A percentile compares a stretch with the other conserved stretches of the same genome.
phyloP scores from a whole-genome alignment of 2,329 filamentous ascomycete genomes.

The Metarhizium anisopliae region DNA sequence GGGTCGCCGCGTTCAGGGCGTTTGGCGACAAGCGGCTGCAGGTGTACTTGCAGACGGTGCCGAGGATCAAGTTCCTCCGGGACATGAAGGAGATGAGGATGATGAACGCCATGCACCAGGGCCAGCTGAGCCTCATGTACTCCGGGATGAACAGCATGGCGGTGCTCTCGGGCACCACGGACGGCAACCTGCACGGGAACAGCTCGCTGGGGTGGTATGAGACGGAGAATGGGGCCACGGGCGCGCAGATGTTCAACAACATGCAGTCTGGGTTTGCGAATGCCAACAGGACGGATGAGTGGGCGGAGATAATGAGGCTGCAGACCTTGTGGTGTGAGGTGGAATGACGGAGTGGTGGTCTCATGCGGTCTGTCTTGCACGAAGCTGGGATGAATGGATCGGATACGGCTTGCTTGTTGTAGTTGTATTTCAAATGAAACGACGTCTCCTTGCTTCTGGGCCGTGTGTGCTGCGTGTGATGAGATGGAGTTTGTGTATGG shows the following conservation, averaged over 20 bases:
- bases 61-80: constrained; percentile 19
- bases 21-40: constrained; percentile 18
- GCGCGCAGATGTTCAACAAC: constrained; percentile 22
- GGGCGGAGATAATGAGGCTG: constrained; percentile 18
- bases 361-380: not conserved
- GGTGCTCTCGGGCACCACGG: constrained; percentile 16
- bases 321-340: constrained; percentile 21
- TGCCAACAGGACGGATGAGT: constrained; percentile 17
- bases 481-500: no score
- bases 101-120: constrained; percentile 24
- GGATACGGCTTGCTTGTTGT: no score
- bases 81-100: constrained; percentile 20
- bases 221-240: constrained; percentile 23
- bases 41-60: constrained; percentile 20
- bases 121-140: constrained; percentile 23
- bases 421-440: no score
- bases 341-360: constrained; percentile 11
- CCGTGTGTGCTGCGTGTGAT: no score
- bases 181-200: constrained; percentile 24
- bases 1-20: constrained; percentile 16
- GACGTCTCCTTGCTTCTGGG: no score
- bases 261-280: constrained; percentile 22
- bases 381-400: no score
- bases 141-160: constrained; percentile 20
- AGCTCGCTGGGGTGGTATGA: constrained; percentile 25